Evolutionary conservation across 768 basidiomycete genomes (phyloP).

Genomic region (Suillus americanus): DNA sequence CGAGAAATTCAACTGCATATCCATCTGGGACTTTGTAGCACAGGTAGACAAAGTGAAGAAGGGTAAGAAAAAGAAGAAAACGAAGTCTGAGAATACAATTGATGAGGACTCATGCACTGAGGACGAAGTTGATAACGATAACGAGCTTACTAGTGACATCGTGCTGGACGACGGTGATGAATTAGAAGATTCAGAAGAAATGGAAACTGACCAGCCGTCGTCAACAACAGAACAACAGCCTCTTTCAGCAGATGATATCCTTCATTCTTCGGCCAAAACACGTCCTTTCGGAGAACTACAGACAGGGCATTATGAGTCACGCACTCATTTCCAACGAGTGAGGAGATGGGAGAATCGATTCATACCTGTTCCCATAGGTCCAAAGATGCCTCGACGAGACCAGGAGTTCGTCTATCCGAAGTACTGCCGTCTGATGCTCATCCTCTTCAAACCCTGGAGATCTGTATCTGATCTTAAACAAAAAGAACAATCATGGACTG

Average conservation of each 20-base stretch:
- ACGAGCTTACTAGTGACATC: no score
- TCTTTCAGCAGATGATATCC: not conserved
- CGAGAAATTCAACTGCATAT: slow-evolving; percentile 14
- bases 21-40: slow-evolving; percentile 31
- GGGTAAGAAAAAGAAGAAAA: no score
- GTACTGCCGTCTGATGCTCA: slow-evolving; percentile 39
- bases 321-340: not conserved
- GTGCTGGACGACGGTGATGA: no score
- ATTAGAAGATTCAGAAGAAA: no score
- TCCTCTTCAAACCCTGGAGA: slow-evolving; percentile 45
- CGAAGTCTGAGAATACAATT: no score
- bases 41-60: slow-evolving; percentile 15
- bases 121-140: no score
- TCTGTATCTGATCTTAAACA: slow-evolving; percentile 23
- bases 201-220: no score
- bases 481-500: not conserved
- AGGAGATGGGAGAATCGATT: not conserved
- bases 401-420: slow-evolving; percentile 1
- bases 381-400: slow-evolving; percentile 33
- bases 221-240: no score
- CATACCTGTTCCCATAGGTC: slow-evolving; percentile 32
- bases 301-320: not conserved
- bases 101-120: no score
- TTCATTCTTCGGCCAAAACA: not conserved
- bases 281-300: not conserved